Evolutionary conservation across 257 asterid species (phyloP).

Genomic region (Apocynum venetum): DNA sequence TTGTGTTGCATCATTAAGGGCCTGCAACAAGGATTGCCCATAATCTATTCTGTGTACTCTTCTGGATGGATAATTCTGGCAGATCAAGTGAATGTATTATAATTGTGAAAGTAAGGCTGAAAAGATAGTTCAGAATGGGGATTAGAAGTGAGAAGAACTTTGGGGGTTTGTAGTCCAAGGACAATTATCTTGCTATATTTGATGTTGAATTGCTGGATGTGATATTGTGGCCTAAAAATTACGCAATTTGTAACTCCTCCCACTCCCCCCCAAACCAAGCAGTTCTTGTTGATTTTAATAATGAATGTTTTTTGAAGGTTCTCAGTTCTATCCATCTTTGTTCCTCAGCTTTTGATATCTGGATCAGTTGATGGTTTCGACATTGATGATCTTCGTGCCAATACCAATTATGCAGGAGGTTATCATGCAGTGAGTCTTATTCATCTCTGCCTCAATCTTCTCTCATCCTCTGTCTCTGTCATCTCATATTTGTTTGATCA

Average conservation of each 20-base stretch:
- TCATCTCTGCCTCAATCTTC: neutral
- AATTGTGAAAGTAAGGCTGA: neutral
- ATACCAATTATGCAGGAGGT: conserved; percentile 87
- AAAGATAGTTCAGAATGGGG: neutral
- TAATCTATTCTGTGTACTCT: neutral
- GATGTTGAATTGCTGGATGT: neutral
- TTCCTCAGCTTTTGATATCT: conserved; percentile 79
- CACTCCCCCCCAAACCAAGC: neutral
- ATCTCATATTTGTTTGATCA: conserved; percentile 2
- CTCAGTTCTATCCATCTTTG: neutral
- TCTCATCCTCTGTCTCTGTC: neutral
- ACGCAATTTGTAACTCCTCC: neutral
- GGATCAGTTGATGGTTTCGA: conserved; percentile 91
- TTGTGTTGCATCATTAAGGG: neutral
- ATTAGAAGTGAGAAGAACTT: neutral
- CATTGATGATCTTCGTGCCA: conserved; percentile 74
- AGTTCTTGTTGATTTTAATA: neutral
- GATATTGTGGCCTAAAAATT: neutral
- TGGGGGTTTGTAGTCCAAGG: neutral
- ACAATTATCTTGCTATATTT: neutral
- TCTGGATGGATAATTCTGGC: neutral
- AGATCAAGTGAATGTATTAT: neutral
- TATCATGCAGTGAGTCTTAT: conserved; percentile 59
- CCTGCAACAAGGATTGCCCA: neutral
- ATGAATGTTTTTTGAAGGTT: neutral